Evolutionary conservation across 1,284 basidiomycete species (phyloP), one percentile per base, ranked within the genome.

Genomic region (Trametes versicolor): DNA sequence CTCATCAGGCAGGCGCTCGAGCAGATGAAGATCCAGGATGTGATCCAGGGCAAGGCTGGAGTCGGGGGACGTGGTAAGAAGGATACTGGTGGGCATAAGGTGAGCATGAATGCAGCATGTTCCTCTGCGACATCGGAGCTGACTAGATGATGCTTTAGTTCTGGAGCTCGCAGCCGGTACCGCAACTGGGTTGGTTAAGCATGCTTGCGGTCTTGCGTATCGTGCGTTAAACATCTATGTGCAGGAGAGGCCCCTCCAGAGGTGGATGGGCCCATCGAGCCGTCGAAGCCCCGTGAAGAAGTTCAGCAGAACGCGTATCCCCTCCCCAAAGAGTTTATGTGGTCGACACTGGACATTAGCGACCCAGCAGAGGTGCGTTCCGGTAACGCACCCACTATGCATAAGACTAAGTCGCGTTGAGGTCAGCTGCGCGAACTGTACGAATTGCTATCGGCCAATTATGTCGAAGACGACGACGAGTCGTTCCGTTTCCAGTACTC

Each of bases 401-500:
- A 25, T 5, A 51, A 13, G 39, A n/a, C 29, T 59, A 12, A 39
- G 21, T 2, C 6, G 21, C 7, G 9, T 47, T 41, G 36, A 5
- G 6, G 0, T 50, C 70, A 98, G 94, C 87, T 91, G 68, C 91
- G 93, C 74, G 98, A 99, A 77, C 90, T 99, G 12, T 96, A 98
- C 74, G 92, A 96, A 67, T 84, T 99, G 9, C 83, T 99, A 23
- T 97, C 95, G 1, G 84, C 91, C 13, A 95, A 99, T 79, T 99
- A 99, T 72, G 97, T 99, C 53, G 98, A 99, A 79, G 98, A 99
- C 76, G 93, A 96, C 72, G 93, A 97, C 62, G 96, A 97, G 7
- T 89, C 93, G 34, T 98, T 99, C 85, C 89, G 98, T 32, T 99
- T 99, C 85, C 91, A 95, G 74, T 99, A 99, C 76, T 94, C 91